phyloP scores from a whole-genome alignment of 768 basidiomycete species.

The Russula earlei region DNA sequence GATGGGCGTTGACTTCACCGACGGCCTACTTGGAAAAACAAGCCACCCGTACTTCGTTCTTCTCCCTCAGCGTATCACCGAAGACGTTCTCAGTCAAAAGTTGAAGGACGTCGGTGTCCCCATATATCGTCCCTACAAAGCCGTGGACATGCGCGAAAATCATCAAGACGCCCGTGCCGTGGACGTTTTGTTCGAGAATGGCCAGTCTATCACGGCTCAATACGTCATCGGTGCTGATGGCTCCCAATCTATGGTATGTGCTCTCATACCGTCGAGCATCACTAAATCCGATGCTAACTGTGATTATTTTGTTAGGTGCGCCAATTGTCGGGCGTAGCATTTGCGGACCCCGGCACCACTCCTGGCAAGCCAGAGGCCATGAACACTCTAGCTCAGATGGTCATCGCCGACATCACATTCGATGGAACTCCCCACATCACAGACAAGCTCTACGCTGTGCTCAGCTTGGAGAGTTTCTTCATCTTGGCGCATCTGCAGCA shows the following conservation, averaged over 20 bases:
- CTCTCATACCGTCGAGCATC: background rate
- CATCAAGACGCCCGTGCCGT: constrained; percentile 24
- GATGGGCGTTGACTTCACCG: constrained; percentile 25
- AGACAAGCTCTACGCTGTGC: constrained; percentile 23
- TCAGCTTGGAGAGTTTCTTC: constrained; percentile 28
- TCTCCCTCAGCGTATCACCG: constrained; percentile 37
- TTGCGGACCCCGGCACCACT: constrained; percentile 34
- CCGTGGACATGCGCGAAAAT: constrained; percentile 30
- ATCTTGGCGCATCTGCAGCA: constrained; percentile 32
- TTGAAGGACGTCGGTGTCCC: constrained; percentile 27
- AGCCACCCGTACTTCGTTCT: constrained; percentile 35
- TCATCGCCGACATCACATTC: constrained; percentile 40
- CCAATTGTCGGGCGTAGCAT: constrained; percentile 32
- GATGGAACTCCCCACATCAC: constrained; percentile 22
- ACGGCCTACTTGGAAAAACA: constrained; percentile 32
- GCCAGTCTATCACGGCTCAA: constrained; percentile 33
- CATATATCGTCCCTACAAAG: constrained; percentile 33
- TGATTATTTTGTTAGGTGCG: constrained; percentile 34
- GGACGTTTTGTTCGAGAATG: constrained; percentile 39
- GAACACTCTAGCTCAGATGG: constrained; percentile 31
- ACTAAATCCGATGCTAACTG: background rate
- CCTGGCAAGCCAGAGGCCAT: constrained; percentile 18
- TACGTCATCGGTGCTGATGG: constrained; percentile 48
- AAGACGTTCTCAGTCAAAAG: constrained; percentile 31
- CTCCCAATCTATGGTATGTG: constrained; percentile 34